Evolutionary conservation across 306 rosid species (phyloP).

Genomic region (Ormosia semicastrata): DNA sequence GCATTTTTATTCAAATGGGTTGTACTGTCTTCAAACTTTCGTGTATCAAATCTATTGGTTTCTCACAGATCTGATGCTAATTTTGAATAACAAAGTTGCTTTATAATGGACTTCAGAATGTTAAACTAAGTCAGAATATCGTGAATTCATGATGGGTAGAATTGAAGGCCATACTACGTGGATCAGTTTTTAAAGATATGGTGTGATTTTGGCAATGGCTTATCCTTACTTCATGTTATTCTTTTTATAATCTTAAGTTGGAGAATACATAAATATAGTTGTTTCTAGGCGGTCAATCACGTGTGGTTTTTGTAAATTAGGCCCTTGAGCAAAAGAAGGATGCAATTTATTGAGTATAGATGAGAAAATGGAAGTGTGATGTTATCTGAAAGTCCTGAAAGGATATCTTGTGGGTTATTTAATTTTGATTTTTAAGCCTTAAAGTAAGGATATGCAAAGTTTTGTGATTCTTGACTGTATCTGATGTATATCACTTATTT

Average conservation of each 20-base stretch:
- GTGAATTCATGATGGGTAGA: neutral
- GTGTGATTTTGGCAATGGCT: conserved; percentile 1
- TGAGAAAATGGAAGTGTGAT: neutral
- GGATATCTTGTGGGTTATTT: neutral
- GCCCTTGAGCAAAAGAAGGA: neutral
- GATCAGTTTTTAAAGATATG: neutral
- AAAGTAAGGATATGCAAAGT: neutral
- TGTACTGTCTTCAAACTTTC: neutral
- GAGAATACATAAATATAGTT: neutral
- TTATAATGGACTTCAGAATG: neutral
- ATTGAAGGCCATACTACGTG: neutral
- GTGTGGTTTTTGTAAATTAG: neutral
- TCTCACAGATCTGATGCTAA: conserved; percentile 11
- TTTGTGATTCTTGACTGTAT: neutral
- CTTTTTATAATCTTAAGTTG: neutral
- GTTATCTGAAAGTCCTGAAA: neutral
- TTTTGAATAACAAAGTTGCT: neutral
- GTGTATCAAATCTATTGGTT: conserved; percentile 4
- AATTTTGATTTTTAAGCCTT: neutral
- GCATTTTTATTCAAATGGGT: neutral
- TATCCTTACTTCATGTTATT: neutral
- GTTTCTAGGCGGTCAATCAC: neutral
- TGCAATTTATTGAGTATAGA: neutral
- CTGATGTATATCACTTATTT: neutral
- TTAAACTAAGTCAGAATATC: neutral